phyloP scores from a whole-genome alignment of 2,329 filamentous ascomycete genomes.

The Aspergillus pseudonomiae region DNA sequence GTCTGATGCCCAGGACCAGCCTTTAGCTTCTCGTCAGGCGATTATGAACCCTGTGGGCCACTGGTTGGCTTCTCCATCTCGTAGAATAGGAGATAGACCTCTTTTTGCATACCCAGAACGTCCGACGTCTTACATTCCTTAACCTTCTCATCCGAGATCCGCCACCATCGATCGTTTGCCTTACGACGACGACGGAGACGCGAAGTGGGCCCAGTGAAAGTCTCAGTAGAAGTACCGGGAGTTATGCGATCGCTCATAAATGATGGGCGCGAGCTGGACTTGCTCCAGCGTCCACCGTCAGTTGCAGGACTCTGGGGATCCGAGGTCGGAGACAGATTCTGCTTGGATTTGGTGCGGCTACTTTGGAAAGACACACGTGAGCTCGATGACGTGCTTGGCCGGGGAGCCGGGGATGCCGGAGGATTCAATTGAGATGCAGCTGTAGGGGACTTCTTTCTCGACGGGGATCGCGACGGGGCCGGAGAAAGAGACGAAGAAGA shows the following conservation, averaged over 20 bases:
- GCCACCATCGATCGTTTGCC: constrained; percentile 83
- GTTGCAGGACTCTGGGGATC: constrained; percentile 30
- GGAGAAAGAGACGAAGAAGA: constrained; percentile 36
- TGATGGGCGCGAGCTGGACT: constrained; percentile 27
- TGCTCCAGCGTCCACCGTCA: constrained; percentile 30
- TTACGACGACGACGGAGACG: constrained; percentile 63
- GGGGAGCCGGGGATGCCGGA: constrained; percentile 21
- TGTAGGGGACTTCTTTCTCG: constrained; percentile 18
- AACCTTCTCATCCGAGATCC: constrained; percentile 95
- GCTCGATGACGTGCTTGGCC: constrained; percentile 32
- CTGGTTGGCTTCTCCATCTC: constrained; percentile 66
- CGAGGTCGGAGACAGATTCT: constrained; percentile 25
- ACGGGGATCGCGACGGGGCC: constrained; percentile 19
- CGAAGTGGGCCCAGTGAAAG: constrained; percentile 25
- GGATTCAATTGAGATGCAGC: constrained; percentile 20
- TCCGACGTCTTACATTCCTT: constrained; percentile 92
- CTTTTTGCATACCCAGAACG: constrained; percentile 88
- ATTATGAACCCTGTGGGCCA: background rate
- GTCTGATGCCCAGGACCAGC: background rate
- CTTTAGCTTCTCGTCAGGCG: background rate
- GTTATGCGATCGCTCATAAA: constrained; percentile 27
- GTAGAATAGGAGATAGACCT: constrained; percentile 96
- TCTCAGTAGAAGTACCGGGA: constrained; percentile 29
- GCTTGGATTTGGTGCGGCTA: constrained; percentile 33
- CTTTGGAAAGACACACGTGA: constrained; percentile 40